phyloP scores from a whole-genome alignment of 2,329 filamentous ascomycete genomes.

The Hypomyces perniciosus region DNA sequence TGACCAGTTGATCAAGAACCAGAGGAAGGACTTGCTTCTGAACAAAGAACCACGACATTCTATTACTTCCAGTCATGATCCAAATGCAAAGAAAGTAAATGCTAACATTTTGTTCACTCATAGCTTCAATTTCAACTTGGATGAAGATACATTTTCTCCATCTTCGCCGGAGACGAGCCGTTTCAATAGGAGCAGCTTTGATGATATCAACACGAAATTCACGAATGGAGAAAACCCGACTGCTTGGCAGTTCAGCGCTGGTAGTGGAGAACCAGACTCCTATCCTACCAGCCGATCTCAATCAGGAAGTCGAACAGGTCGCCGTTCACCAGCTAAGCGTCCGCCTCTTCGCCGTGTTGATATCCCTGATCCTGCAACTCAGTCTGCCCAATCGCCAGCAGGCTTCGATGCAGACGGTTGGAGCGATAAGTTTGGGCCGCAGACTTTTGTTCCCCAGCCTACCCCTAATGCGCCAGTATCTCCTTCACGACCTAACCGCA shows the following conservation, averaged over 20 bases:
- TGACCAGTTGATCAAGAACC: slow-evolving; percentile 31
- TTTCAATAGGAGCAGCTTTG: slow-evolving; percentile 47
- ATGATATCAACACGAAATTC: slow-evolving; percentile 59
- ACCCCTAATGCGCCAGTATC: slow-evolving; percentile 34
- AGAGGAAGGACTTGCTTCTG: slow-evolving; percentile 12
- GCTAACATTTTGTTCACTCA: slow-evolving; percentile 29
- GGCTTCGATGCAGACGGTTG: slow-evolving; percentile 48
- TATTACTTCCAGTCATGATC: not conserved
- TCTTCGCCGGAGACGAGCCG: slow-evolving; percentile 31
- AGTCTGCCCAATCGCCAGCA: slow-evolving; percentile 17
- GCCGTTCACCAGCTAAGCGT: slow-evolving; percentile 33
- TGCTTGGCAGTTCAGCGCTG: slow-evolving; percentile 49
- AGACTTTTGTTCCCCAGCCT: slow-evolving; percentile 47
- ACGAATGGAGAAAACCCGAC: slow-evolving; percentile 41
- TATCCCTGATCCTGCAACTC: slow-evolving; percentile 17
- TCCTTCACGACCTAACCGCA: slow-evolving; percentile 38
- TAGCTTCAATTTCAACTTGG: slow-evolving; percentile 48
- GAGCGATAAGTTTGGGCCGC: slow-evolving; percentile 47
- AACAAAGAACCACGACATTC: slow-evolving; percentile 13
- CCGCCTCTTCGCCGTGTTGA: slow-evolving; percentile 18
- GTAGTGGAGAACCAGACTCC: slow-evolving; percentile 29
- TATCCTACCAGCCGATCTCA: slow-evolving; percentile 28
- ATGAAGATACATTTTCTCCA: slow-evolving; percentile 35
- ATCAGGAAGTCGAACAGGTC: slow-evolving; percentile 34
- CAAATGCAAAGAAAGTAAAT: slow-evolving; percentile 6